These are phyloP conservation scores for Sugiyamaella boreocaroliniensis DNA, from an alignment of 805 yeast species.

Conservation along the genomic window DNA sequence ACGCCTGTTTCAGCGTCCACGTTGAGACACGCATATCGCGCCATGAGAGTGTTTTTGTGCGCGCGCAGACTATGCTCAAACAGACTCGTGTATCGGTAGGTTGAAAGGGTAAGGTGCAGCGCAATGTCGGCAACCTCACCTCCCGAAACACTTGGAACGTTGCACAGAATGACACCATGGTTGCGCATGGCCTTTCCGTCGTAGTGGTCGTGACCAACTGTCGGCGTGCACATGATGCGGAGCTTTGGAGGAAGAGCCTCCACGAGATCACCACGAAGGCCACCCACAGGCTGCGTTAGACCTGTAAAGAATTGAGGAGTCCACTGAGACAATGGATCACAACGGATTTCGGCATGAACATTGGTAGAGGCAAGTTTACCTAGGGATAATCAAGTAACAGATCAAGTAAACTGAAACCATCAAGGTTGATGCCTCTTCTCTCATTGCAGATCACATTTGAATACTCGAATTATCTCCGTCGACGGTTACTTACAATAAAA, in stretches of 20 bases:
- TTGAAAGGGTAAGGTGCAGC: slow-evolving; percentile 48
- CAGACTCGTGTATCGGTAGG: slow-evolving; percentile 50
- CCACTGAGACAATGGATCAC: no score
- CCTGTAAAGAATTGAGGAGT: not conserved
- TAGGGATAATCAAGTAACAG: no score
- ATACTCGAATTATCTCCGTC: not conserved
- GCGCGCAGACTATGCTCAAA: slow-evolving; percentile 40
- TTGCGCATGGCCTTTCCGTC: slow-evolving; percentile 39
- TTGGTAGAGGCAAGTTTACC: no score
- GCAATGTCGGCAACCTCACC: slow-evolving; percentile 72
- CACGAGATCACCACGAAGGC: slow-evolving; percentile 28
- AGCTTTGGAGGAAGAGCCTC: slow-evolving; percentile 43
- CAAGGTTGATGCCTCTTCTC: no score
- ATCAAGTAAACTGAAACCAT: no score
- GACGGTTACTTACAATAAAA: slow-evolving; percentile 25
- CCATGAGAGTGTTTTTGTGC: slow-evolving; percentile 39
- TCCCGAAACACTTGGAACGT: slow-evolving; percentile 46
- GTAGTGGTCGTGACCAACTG: slow-evolving; percentile 55
- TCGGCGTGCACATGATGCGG: slow-evolving; percentile 46
- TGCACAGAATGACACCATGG: slow-evolving; percentile 48
- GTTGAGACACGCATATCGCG: slow-evolving; percentile 32
- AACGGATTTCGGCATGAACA: no score
- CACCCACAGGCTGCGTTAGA: slow-evolving; percentile 15
- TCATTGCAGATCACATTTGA: no score
- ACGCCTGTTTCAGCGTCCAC: slow-evolving; percentile 14